phyloP scores from a whole-genome alignment of 345 rosid species.

The Salix koriyanagi region DNA sequence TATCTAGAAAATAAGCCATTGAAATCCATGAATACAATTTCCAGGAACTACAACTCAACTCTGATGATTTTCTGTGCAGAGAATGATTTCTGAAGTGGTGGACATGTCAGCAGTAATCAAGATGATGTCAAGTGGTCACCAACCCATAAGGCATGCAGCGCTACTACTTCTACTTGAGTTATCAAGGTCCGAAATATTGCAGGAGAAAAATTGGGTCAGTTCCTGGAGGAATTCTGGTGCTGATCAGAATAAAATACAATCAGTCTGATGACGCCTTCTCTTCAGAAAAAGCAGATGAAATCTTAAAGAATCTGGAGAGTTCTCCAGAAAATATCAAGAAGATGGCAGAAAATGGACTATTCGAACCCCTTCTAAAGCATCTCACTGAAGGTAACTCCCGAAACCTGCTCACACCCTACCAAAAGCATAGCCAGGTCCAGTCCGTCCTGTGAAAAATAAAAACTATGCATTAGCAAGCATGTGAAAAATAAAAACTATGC shows the following conservation, averaged over 20 bases:
- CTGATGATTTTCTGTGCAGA: constrained; percentile 38
- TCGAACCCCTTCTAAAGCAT: constrained; percentile 75
- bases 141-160: constrained; percentile 45
- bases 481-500: too few species aligned
- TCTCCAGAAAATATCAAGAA: constrained; percentile 54
- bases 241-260: constrained; percentile 60
- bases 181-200: constrained; percentile 43
- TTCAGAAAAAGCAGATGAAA: constrained; percentile 54
- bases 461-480: not conserved
- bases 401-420: not conserved
- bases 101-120: constrained; percentile 47
- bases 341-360: constrained; percentile 84
- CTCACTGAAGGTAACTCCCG: constrained; percentile 54
- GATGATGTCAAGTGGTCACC: constrained; percentile 65
- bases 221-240: constrained; percentile 69
- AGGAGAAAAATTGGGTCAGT: constrained; percentile 54
- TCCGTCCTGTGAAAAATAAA: not conserved
- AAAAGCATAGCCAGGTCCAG: not conserved
- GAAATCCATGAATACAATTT: not conserved
- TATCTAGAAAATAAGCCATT: not conserved
- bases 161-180: constrained; percentile 64
- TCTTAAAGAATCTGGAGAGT: constrained; percentile 58
- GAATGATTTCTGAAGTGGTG: constrained; percentile 45
- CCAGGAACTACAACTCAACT: not conserved
- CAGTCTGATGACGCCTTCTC: constrained; percentile 44